Evolutionary conservation across 2,329 filamentous ascomycete genomes (phyloP).

Genomic region (Hypoxylon sp.): DNA sequence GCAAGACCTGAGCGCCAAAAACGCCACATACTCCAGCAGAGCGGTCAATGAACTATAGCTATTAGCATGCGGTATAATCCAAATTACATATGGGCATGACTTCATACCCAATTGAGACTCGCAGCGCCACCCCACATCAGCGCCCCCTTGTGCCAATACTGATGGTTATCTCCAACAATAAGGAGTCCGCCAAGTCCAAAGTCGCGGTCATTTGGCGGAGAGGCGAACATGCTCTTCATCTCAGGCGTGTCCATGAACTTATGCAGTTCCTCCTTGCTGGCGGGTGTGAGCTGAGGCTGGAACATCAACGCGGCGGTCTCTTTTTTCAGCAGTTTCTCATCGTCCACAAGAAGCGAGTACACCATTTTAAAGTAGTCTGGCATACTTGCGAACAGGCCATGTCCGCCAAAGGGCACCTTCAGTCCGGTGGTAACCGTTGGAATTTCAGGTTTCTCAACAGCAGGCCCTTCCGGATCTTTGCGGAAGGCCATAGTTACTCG

Average conservation of each 20-base stretch:
- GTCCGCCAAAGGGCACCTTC: conserved; percentile 55
- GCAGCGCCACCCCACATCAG: conserved; percentile 63
- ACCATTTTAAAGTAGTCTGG: conserved; percentile 62
- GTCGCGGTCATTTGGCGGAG: conserved; percentile 57
- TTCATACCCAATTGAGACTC: conserved; percentile 63
- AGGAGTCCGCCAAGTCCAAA: conserved; percentile 62
- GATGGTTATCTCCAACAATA: conserved; percentile 56
- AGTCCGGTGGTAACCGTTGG: conserved; percentile 40
- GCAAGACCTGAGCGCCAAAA: conserved; percentile 60
- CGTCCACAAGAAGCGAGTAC: conserved; percentile 63
- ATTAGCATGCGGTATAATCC: conserved; percentile 10
- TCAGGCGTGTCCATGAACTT: conserved; percentile 50
- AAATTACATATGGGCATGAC: conserved; percentile 20
- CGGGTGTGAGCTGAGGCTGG: conserved; percentile 60
- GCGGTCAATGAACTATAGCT: conserved; percentile 53
- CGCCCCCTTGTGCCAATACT: conserved; percentile 57
- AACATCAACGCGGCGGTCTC: conserved; percentile 63
- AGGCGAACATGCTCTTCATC: conserved; percentile 51
- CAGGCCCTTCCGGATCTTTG: conserved; percentile 32
- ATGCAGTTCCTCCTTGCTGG: conserved; percentile 46
- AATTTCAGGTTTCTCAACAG: conserved; percentile 44
- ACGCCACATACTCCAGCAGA: conserved; percentile 59
- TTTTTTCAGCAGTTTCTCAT: conserved; percentile 62
- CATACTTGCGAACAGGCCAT: conserved; percentile 56
- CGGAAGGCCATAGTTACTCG: conserved; percentile 47